Conservation (phyloP, 495 filamentous ascomycete genomes). For the Penicillium mononematosum region DNA sequence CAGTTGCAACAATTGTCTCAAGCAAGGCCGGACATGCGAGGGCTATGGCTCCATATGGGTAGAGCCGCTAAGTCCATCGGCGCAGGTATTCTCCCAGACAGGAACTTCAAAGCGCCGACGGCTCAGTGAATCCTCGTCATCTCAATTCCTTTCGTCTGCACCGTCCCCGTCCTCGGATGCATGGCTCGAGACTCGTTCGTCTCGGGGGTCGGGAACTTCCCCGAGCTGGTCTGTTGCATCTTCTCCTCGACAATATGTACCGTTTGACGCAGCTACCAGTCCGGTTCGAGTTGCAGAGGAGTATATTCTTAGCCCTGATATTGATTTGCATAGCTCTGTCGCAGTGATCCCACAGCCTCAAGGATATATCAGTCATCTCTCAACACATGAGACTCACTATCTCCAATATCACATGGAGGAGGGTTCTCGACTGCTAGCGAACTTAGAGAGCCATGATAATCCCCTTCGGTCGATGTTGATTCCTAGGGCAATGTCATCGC, state of each 20-base stretch:
- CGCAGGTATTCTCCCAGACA: constrained; percentile 33
- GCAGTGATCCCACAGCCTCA: constrained; percentile 16
- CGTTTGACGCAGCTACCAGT: constrained; percentile 1
- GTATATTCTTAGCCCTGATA: background rate
- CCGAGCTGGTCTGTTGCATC: constrained; percentile 13
- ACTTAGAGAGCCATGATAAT: constrained; percentile 44
- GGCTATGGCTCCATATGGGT: constrained; percentile 49
- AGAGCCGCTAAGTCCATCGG: constrained; percentile 36
- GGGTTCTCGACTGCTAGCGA: constrained; percentile 42
- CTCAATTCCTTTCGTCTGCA: constrained; percentile 23
- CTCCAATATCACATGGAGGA: constrained; percentile 46
- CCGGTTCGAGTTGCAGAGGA: background rate
- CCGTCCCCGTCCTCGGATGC: constrained; percentile 18
- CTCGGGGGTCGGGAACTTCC: constrained; percentile 9
- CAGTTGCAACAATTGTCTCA: constrained; percentile 44
- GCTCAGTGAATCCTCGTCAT: constrained; percentile 17
- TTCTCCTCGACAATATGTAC: constrained; percentile 10
- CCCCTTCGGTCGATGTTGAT: constrained; percentile 44
- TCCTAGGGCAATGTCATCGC: constrained; percentile 43
- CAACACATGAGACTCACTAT: constrained; percentile 40
- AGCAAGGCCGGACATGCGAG: constrained; percentile 41
- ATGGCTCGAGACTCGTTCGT: constrained; percentile 17
- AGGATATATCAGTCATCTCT: constrained; percentile 32
- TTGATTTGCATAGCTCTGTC: background rate
- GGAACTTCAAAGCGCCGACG: constrained; percentile 29